Evolutionary conservation across 2,329 filamentous ascomycete genomes (phyloP), one percentile per base, ranked within the genome.

Genomic region (Monilinia aucupariae): DNA sequence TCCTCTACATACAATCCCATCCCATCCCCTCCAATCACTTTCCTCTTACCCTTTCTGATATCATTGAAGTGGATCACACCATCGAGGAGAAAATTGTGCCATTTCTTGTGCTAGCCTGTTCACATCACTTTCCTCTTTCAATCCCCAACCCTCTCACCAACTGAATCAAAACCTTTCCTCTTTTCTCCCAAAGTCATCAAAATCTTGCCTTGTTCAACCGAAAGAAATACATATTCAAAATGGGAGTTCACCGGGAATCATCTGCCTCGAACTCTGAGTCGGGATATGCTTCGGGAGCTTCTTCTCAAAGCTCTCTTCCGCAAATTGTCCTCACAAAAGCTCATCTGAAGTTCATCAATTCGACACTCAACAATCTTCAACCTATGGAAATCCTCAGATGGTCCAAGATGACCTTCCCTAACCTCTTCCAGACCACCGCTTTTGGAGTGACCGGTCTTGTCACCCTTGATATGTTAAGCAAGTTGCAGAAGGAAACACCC

Each of bases 381-480:
- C 91, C 94, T 66, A 82, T 93, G 82, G 93, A 97, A 68, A 89
- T 97, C 71, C 84, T 99, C 65, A 88, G 87, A 78, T 97, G 96
- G 89, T 91, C 88, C 81, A 89, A 93, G 74, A 87, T 90, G 71
- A 89, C 93, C 71, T 88, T 99, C 71, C 94, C 94, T 72, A 89
- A 89, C 74, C 85, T 97, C 51, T 97, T 85, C 79, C 90, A 94
- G 77, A 91, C 89, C 50, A 93, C 90, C 15, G 90, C 90, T 62
- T 93, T 93, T 73, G 90, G 90, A 60, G 78, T 93, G 66, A 90
- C 89, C 1, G 91, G 91, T 50, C 85, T 94, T 41, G 90, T 87
- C 68, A 92, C 89, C 64, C 81, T 94, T 73, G 91, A 96, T 77
- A 92, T 94, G 85, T 83, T 94, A 45, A 89, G 89, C 68, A 89